These are phyloP conservation scores for Arctium lappa DNA, from an alignment of 129 eudicot species.

Conservation along the genomic window DNA sequence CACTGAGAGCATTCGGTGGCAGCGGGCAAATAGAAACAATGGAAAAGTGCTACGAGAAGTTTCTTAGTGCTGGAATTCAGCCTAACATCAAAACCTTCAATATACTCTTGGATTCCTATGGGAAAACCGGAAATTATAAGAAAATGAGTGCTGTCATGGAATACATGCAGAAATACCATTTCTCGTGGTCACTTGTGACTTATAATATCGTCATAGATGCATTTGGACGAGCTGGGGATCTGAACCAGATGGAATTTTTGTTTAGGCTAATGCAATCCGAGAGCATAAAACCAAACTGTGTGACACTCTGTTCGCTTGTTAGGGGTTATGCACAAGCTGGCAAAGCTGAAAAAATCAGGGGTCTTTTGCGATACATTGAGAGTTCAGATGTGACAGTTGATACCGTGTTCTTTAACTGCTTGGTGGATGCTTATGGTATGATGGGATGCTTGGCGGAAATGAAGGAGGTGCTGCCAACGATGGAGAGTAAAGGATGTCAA, in stretches of 20 bases:
- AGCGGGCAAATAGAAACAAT: conserved; percentile 96
- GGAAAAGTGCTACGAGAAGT: conserved; percentile 94
- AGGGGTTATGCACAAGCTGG: conserved; percentile 82
- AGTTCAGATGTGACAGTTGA: conserved; percentile 84
- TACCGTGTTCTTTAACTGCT: conserved; percentile 74
- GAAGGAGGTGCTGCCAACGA: conserved; percentile 73
- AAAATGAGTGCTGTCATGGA: conserved; percentile 95
- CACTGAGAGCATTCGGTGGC: conserved; percentile 89
- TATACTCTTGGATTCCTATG: conserved; percentile 83
- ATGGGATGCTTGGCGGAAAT: conserved; percentile 89
- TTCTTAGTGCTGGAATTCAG: conserved; percentile 75
- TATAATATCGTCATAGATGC: conserved; percentile 88
- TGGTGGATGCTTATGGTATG: conserved; percentile 92
- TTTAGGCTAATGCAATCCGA: conserved; percentile 92
- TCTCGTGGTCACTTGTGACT: conserved; percentile 79
- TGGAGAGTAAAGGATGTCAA: conserved; percentile 73
- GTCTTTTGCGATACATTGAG: conserved; percentile 60
- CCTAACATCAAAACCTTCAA: conserved; percentile 86
- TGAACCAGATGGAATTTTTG: conserved; percentile 83
- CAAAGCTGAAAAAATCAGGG: conserved; percentile 63
- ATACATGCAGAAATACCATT: conserved; percentile 91
- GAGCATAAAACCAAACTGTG: conserved; percentile 77
- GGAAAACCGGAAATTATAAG: conserved; percentile 73
- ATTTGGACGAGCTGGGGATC: conserved; percentile 83
- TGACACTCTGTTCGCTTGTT: conserved; percentile 88